phyloP scores from a whole-genome alignment of 1,284 basidiomycete genomes.

The Clitocybe nebularis region DNA sequence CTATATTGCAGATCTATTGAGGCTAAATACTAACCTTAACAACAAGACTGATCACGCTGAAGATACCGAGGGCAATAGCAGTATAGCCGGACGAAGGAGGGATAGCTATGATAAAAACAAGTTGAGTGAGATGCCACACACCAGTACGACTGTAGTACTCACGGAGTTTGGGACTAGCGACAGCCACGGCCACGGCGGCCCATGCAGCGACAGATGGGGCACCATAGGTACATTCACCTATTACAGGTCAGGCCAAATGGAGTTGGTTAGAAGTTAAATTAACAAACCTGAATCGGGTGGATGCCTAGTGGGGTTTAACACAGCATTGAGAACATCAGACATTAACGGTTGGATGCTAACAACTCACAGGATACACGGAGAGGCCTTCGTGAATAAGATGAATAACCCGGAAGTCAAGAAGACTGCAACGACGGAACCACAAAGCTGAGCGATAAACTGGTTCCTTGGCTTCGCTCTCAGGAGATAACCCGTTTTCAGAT shows the following conservation, averaged over 20 bases:
- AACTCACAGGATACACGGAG: conserved; percentile 60
- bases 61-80: conserved; percentile 52
- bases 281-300: conserved; percentile 15
- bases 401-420: conserved; percentile 59
- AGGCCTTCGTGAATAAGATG: conserved; percentile 60
- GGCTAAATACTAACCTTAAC: conserved; percentile 30
- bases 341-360: background rate
- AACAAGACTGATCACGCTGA: conserved; percentile 43
- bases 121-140: background rate
- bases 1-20: background rate
- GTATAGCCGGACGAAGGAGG: conserved; percentile 60
- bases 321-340: background rate
- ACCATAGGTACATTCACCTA: conserved; percentile 47
- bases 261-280: no score
- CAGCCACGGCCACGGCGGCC: conserved; percentile 59
- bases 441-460: conserved; percentile 63
- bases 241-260: no score
- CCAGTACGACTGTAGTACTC: conserved; percentile 16
- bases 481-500: conserved; percentile 71
- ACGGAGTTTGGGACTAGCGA: conserved; percentile 44
- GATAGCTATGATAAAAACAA: conserved; percentile 32
- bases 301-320: background rate
- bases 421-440: conserved; percentile 52
- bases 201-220: conserved; percentile 61
- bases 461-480: conserved; percentile 62